A percentile compares a stretch with the other conserved stretches of the same genome.
Conservation (phyloP, 2,329 filamentous ascomycete species). For the Trichoderma afroharzianum region DNA sequence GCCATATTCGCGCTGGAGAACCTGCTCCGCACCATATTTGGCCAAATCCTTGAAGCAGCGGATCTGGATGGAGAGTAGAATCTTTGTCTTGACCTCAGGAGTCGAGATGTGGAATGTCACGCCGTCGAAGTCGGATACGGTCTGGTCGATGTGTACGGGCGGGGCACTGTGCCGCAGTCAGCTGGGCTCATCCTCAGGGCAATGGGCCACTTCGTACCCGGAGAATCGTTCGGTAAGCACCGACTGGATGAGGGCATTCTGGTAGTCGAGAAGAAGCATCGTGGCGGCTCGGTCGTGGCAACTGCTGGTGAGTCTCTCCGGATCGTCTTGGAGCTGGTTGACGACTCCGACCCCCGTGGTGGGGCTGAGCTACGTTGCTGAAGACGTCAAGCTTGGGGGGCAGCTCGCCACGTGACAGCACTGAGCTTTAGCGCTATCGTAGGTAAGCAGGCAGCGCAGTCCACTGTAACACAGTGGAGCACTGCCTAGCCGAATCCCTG, state of each 20-base stretch:
- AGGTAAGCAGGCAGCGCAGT: neutral
- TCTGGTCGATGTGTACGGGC: slow-evolving; percentile 90
- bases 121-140: slow-evolving; percentile 97
- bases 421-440: neutral
- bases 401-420: slow-evolving; percentile 33
- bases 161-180: slow-evolving; percentile 61
- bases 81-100: slow-evolving; percentile 88
- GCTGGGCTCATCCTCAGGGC: slow-evolving; percentile 22
- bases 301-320: slow-evolving; percentile 27
- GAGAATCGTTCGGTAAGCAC: slow-evolving; percentile 93
- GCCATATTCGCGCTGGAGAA: slow-evolving; percentile 92
- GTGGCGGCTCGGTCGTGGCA: slow-evolving; percentile 35
- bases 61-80: slow-evolving; percentile 90
- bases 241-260: slow-evolving; percentile 96
- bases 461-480: neutral
- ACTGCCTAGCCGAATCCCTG: neutral
- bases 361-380: slow-evolving; percentile 35
- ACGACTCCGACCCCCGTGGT: slow-evolving; percentile 34
- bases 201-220: slow-evolving; percentile 50
- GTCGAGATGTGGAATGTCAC: slow-evolving; percentile 99
- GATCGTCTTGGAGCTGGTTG: slow-evolving; percentile 31
- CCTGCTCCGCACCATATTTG: slow-evolving; percentile 85
- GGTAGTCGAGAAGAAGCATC: slow-evolving; percentile 96
- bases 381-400: slow-evolving; percentile 28
- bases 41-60: slow-evolving; percentile 92